These are phyloP conservation scores for Pterulicium gracile DNA, from an alignment of 1,284 basidiomycete species.

Conservation along the genomic window DNA sequence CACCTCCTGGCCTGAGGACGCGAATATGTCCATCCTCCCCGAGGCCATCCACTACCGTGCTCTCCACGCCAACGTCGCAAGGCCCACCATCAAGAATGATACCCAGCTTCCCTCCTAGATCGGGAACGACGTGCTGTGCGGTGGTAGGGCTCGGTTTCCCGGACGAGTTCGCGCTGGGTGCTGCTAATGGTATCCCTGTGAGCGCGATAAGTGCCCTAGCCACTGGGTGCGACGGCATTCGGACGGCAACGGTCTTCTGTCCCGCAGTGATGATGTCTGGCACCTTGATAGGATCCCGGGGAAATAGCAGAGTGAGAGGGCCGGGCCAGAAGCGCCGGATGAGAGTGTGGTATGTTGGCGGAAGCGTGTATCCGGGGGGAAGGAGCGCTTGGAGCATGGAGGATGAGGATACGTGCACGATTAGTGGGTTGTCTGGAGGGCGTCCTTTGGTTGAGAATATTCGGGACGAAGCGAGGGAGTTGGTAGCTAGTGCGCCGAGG, in stretches of 20 bases:
- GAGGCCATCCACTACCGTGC: constrained; percentile 89
- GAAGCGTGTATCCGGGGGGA: constrained; percentile 47
- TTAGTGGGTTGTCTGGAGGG: constrained; percentile 94
- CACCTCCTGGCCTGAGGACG: constrained; percentile 85
- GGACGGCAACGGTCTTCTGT: constrained; percentile 79
- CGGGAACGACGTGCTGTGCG: constrained; percentile 79
- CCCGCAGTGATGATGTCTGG: constrained; percentile 67
- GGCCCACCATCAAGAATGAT: constrained; percentile 90
- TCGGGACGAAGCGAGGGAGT: constrained; percentile 49
- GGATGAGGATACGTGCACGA: constrained; percentile 88
- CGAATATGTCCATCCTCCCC: constrained; percentile 64
- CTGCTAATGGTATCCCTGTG: constrained; percentile 74
- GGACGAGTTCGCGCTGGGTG: constrained; percentile 92
- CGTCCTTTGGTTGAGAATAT: constrained; percentile 92
- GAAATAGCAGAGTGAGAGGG: constrained; percentile 87
- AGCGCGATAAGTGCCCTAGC: constrained; percentile 83
- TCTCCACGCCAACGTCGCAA: constrained; percentile 88
- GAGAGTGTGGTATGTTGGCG: constrained; percentile 57
- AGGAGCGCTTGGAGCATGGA: constrained; percentile 74
- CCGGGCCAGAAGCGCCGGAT: constrained; percentile 94
- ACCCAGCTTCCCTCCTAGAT: constrained; percentile 66
- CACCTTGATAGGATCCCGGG: constrained; percentile 46
- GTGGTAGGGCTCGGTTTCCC: constrained; percentile 91
- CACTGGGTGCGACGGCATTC: constrained; percentile 92
- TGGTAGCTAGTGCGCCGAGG: constrained; percentile 79